Conservation (phyloP, 139 green algal genomes). For the Asterochloris sp. region DNA sequence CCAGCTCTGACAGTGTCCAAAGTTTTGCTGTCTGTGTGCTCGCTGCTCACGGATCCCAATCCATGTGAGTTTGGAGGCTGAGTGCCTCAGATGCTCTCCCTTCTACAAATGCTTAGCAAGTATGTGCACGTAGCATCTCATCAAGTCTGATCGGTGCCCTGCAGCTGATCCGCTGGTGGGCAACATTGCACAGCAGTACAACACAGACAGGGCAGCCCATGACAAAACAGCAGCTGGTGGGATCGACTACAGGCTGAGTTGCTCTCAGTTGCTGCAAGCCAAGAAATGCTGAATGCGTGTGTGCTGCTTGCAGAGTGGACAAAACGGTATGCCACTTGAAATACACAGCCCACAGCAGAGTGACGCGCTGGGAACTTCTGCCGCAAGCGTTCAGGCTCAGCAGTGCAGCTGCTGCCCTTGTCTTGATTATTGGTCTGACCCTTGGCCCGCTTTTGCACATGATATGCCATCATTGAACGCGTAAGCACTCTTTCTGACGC, state of each 20-base stretch:
- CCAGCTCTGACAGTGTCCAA: slow-evolving; percentile 89
- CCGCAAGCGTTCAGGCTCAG: no score
- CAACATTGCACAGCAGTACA: slow-evolving; percentile 86
- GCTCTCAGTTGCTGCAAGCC: slow-evolving; percentile 54
- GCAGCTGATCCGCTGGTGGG: slow-evolving; percentile 89
- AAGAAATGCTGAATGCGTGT: slow-evolving; percentile 53
- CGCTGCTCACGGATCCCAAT: slow-evolving; percentile 90
- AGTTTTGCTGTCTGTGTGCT: slow-evolving; percentile 87
- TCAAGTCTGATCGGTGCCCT: background rate
- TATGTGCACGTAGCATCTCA: background rate
- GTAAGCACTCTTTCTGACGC: no score
- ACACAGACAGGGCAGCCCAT: slow-evolving; percentile 78
- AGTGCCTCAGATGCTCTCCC: background rate
- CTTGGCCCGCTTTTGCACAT: no score
- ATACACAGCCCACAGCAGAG: background rate
- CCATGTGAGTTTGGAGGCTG: slow-evolving; percentile 52
- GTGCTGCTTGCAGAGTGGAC: slow-evolving; percentile 5
- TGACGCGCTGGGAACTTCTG: background rate
- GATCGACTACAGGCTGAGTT: slow-evolving; percentile 34
- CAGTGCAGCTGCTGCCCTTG: no score
- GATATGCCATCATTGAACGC: no score
- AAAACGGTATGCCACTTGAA: background rate
- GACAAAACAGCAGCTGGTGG: slow-evolving; percentile 90
- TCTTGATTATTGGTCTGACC: no score
- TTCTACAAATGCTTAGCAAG: background rate